These are phyloP conservation scores for Entelexis sorbosivorans DNA, from an alignment of 1,139 yeast genomes.

Conservation along the genomic window DNA sequence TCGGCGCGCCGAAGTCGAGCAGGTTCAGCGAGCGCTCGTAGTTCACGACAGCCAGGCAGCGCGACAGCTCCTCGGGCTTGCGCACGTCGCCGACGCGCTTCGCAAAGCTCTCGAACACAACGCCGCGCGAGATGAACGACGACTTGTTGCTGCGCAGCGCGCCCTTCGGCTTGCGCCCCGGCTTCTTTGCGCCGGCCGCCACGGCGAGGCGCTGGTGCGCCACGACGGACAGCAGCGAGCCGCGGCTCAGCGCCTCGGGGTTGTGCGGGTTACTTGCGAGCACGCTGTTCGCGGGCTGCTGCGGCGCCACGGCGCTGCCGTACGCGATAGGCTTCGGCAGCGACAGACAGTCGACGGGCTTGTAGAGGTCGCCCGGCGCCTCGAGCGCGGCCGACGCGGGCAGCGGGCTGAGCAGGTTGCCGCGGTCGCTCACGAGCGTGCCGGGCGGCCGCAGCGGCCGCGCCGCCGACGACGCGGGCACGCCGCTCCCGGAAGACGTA, in stretches of 20 bases:
- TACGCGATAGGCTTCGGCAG: slow-evolving; percentile 16
- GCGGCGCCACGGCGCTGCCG: background rate
- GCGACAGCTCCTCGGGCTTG: slow-evolving; percentile 23
- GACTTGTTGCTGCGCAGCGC: slow-evolving; percentile 33
- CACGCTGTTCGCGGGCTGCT: slow-evolving; percentile 10
- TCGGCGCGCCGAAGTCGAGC: slow-evolving; percentile 24
- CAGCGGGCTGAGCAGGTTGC: slow-evolving; percentile 14
- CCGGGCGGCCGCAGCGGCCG: slow-evolving; percentile 15
- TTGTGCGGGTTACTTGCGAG: slow-evolving; percentile 11
- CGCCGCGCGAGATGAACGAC: slow-evolving; percentile 33
- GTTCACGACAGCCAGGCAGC: slow-evolving; percentile 10
- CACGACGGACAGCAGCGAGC: slow-evolving; percentile 11
- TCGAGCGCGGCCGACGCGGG: slow-evolving; percentile 1
- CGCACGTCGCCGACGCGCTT: slow-evolving; percentile 25
- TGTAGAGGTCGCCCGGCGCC: slow-evolving; percentile 11
- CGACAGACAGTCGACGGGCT: slow-evolving; percentile 15
- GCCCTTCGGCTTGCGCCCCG: slow-evolving; percentile 21
- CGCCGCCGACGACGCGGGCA: background rate
- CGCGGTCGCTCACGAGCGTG: slow-evolving; percentile 16
- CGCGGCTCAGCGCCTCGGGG: slow-evolving; percentile 14
- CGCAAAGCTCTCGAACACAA: slow-evolving; percentile 31
- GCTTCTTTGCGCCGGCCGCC: background rate
- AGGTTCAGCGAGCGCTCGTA: slow-evolving; percentile 17
- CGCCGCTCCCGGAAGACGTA: background rate
- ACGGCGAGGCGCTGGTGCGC: slow-evolving; percentile 5